A percentile compares a stretch with the other conserved stretches of the same genome.
Evolutionary conservation across 2,329 filamentous ascomycete species (phyloP).

Genomic region (Dryadomyces sulphureus): DNA sequence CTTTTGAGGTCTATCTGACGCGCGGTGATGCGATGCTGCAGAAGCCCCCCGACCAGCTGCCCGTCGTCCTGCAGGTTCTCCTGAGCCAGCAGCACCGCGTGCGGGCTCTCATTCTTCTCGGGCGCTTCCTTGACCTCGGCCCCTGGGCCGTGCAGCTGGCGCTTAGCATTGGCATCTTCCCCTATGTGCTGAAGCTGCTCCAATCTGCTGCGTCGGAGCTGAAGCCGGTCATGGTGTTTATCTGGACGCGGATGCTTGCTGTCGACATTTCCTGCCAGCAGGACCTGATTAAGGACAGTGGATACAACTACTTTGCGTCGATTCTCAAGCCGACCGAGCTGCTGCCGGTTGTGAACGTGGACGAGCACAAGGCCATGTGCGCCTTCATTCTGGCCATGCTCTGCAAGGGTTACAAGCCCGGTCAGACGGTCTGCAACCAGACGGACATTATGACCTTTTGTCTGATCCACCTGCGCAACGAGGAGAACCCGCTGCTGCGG

Average conservation of each 20-base stretch:
- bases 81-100: slow-evolving; percentile 91
- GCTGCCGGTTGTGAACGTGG: slow-evolving; percentile 73
- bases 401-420: slow-evolving; percentile 86
- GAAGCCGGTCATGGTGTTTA: slow-evolving; percentile 98
- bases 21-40: slow-evolving; percentile 68
- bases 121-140: slow-evolving; percentile 85
- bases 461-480: slow-evolving; percentile 66
- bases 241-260: slow-evolving; percentile 91
- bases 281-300: slow-evolving; percentile 90
- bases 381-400: slow-evolving; percentile 96
- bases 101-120: slow-evolving; percentile 77
- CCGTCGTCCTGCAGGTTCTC: slow-evolving; percentile 88
- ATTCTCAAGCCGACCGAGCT: slow-evolving; percentile 76
- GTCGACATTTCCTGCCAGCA: slow-evolving; percentile 89
- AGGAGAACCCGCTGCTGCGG: slow-evolving; percentile 73
- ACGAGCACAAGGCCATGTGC: slow-evolving; percentile 97
- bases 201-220: slow-evolving; percentile 90
- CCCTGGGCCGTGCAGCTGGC: slow-evolving; percentile 98
- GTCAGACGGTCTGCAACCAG: slow-evolving; percentile 80
- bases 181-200: slow-evolving; percentile 91
- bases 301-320: slow-evolving; percentile 90
- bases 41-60: slow-evolving; percentile 84
- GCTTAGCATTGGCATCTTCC: slow-evolving; percentile 94
- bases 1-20: slow-evolving; percentile 88
- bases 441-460: slow-evolving; percentile 85